These are phyloP conservation scores for Xylariaceae sp. DNA, from an alignment of 2,329 filamentous ascomycete genomes.

Conservation along the genomic window DNA sequence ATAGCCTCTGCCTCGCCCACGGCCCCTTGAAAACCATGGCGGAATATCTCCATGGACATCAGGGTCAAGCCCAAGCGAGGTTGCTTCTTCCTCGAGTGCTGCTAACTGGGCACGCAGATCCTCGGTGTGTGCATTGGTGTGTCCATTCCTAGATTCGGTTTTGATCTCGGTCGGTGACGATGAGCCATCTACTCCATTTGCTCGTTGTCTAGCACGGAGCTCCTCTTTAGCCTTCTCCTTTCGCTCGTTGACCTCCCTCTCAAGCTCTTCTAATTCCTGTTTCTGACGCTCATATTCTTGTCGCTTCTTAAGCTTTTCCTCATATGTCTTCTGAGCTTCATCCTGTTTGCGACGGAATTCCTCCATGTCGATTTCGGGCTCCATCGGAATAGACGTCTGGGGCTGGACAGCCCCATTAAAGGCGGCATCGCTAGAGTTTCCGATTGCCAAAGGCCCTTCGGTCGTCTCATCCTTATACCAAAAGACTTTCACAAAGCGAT, in stretches of 20 bases:
- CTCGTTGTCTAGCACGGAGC: constrained; percentile 58
- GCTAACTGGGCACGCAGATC: constrained; percentile 68
- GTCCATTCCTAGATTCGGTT: constrained; percentile 25
- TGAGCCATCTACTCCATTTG: constrained; percentile 37
- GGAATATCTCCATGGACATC: constrained; percentile 41
- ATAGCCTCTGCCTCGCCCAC: constrained; percentile 37
- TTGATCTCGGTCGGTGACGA: constrained; percentile 18
- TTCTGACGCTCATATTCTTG: constrained; percentile 60
- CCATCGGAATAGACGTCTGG: constrained; percentile 21
- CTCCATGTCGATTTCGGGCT: constrained; percentile 62
- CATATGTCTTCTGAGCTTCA: constrained; percentile 65
- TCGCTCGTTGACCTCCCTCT: constrained; percentile 56
- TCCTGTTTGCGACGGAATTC: constrained; percentile 66
- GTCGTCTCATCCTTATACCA: constrained; percentile 60
- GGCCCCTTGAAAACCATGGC: constrained; percentile 34
- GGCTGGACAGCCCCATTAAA: constrained; percentile 19
- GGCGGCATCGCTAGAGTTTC: constrained; percentile 26
- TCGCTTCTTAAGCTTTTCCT: constrained; percentile 61
- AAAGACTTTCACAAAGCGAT: constrained; percentile 80
- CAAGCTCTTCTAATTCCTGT: constrained; percentile 61
- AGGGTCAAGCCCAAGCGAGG: constrained; percentile 64
- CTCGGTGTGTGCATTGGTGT: constrained; percentile 50
- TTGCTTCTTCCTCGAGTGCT: constrained; percentile 69
- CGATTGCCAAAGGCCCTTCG: constrained; percentile 24
- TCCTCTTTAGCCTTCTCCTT: constrained; percentile 63